A percentile compares a stretch with the other conserved stretches of the same genome.
phyloP scores from a whole-genome alignment of 805 yeast genomes.

The Candida schatavii region DNA sequence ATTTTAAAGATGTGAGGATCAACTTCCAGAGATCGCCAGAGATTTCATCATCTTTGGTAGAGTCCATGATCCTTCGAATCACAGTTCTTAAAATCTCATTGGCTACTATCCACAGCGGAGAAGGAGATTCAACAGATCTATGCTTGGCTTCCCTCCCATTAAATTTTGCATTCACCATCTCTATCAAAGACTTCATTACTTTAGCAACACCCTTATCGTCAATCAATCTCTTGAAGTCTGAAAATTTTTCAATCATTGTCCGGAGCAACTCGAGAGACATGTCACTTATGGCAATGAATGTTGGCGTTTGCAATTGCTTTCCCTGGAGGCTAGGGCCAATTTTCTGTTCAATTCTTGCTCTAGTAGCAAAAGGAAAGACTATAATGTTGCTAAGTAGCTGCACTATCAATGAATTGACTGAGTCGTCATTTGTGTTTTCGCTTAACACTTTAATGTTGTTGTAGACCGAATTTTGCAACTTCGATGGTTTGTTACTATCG shows the following conservation, averaged over 20 bases:
- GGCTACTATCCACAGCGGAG: conserved; percentile 56
- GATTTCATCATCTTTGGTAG: conserved; percentile 10
- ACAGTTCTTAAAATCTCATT: conserved; percentile 38
- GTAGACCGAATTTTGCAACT: conserved; percentile 60
- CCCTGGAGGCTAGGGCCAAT: conserved; percentile 30
- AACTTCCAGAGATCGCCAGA: conserved; percentile 37
- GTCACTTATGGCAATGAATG: conserved; percentile 60
- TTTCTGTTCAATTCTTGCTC: conserved; percentile 56
- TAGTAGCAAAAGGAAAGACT: conserved; percentile 59
- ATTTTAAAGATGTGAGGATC: conserved; percentile 38
- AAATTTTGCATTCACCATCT: conserved; percentile 46
- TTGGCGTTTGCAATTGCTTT: conserved; percentile 48
- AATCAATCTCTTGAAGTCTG: conserved; percentile 34
- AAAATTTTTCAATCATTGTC: conserved; percentile 27
- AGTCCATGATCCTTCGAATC: conserved; percentile 26
- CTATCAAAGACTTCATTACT: conserved; percentile 49
- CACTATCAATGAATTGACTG: conserved; percentile 36
- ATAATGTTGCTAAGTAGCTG: conserved; percentile 54
- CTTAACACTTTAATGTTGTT: conserved; percentile 38
- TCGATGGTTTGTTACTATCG: conserved; percentile 54
- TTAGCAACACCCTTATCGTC: conserved; percentile 45
- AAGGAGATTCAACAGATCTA: too few species aligned
- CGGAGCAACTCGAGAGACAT: conserved; percentile 42
- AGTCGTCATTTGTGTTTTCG: conserved; percentile 25
- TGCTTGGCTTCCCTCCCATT: conserved; percentile 25